Percentiles rank a stretch among this genome's conserved stretches.
phyloP scores from a whole-genome alignment of 192 early-diverging fungal genomes.

The Linnemannia hyalina region DNA sequence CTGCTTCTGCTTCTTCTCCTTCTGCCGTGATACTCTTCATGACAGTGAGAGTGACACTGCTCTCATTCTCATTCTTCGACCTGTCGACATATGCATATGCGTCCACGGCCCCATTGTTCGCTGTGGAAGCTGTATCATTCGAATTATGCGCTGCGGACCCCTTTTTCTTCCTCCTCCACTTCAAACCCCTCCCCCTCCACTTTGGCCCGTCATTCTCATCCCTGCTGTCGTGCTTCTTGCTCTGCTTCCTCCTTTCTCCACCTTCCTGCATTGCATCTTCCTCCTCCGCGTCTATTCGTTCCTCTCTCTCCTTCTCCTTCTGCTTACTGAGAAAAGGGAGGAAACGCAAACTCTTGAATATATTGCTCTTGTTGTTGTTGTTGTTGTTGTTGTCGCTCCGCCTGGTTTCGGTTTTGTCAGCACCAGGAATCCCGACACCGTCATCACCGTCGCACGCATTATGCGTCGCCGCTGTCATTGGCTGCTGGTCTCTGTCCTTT shows the following conservation, averaged over 20 bases:
- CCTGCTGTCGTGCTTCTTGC: not conserved
- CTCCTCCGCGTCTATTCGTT: not conserved
- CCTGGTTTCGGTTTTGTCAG: not conserved
- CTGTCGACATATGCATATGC: not conserved
- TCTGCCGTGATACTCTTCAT: not conserved
- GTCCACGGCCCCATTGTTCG: not conserved
- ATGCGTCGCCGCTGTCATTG: not conserved
- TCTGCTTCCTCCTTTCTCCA: not conserved
- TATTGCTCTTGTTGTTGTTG: not conserved
- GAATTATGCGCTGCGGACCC: not conserved
- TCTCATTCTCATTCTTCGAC: not conserved
- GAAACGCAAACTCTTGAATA: no score
- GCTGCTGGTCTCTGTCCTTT: not conserved
- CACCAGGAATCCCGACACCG: not conserved
- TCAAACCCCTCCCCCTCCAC: not conserved
- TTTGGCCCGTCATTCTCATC: not conserved
- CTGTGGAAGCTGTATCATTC: not conserved
- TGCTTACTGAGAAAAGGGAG: not conserved
- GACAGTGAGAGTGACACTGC: not conserved
- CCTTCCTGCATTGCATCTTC: not conserved
- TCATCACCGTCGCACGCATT: not conserved
- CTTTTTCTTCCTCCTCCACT: not conserved
- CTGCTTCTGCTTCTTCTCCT: not conserved
- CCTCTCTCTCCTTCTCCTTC: not conserved
- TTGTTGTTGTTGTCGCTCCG: not conserved